Conservation (phyloP, 345 rosid genomes). For the Salix suchowensis region DNA sequence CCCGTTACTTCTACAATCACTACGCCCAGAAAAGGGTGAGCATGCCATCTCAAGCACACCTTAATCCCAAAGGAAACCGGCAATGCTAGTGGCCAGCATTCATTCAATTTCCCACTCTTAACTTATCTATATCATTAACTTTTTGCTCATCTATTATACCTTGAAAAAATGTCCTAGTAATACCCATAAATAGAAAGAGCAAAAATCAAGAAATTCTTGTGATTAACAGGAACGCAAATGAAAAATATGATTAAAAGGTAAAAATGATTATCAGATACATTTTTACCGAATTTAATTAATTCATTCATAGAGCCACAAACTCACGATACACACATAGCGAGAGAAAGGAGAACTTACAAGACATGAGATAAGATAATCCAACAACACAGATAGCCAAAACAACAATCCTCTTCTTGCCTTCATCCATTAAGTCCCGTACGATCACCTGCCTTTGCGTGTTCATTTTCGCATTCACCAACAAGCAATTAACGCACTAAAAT, state of each 20-base stretch:
- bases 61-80: neutral
- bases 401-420: slow-evolving; percentile 89
- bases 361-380: slow-evolving; percentile 90
- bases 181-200: neutral
- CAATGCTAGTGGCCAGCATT: neutral
- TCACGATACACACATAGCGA: neutral
- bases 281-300: neutral
- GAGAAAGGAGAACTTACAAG: slow-evolving; percentile 46
- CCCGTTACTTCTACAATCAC: neutral
- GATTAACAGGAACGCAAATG: too few relatives aligned
- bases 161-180: neutral
- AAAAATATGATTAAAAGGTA: neutral
- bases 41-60: neutral
- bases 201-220: too few relatives aligned
- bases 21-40: neutral
- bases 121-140: neutral
- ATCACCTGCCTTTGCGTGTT: slow-evolving; percentile 55
- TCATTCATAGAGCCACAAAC: neutral
- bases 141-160: neutral
- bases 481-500: neutral
- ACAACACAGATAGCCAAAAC: slow-evolving; percentile 76
- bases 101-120: neutral
- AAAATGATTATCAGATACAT: neutral
- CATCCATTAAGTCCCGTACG: slow-evolving; percentile 78
- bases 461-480: slow-evolving; percentile 30